These are phyloP conservation scores for Xylariaceae sp. DNA, from an alignment of 2,329 filamentous ascomycete species.

Conservation along the genomic window DNA sequence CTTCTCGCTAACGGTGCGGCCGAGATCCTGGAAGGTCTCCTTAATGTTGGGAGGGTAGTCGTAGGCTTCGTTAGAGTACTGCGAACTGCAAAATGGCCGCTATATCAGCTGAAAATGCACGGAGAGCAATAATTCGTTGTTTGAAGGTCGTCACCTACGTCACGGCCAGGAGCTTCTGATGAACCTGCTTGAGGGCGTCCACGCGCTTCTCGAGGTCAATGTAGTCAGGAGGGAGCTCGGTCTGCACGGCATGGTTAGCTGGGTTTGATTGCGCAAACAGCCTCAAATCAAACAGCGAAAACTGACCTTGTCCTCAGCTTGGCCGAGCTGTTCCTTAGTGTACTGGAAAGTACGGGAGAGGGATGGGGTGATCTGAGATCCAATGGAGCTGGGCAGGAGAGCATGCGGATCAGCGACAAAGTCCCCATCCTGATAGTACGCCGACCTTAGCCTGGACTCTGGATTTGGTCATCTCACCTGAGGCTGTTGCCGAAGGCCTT, in stretches of 20 bases:
- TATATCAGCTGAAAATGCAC: constrained; percentile 6
- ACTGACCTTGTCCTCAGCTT: constrained; percentile 83
- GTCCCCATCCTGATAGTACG: constrained; percentile 15
- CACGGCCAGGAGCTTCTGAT: constrained; percentile 94
- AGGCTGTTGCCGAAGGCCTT: constrained; percentile 53
- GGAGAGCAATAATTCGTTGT: background rate
- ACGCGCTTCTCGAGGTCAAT: constrained; percentile 98
- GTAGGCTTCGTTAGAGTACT: constrained; percentile 83
- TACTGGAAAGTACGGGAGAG: constrained; percentile 93
- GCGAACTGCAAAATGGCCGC: constrained; percentile 55
- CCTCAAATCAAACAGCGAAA: background rate
- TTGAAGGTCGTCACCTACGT: constrained; percentile 60
- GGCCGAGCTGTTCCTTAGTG: constrained; percentile 94
- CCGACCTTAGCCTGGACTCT: constrained; percentile 11
- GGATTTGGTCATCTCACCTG: constrained; percentile 39
- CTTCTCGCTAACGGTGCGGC: constrained; percentile 93
- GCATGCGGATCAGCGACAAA: constrained; percentile 19
- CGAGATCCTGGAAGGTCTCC: constrained; percentile 94
- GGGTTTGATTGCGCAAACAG: background rate
- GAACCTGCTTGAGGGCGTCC: constrained; percentile 92
- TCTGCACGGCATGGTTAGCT: constrained; percentile 47
- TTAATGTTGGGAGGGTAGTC: constrained; percentile 98
- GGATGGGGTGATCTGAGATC: constrained; percentile 84
- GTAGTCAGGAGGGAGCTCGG: constrained; percentile 93
- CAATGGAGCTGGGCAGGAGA: constrained; percentile 45